Conservation (phyloP, 352 stramenopile genomes). For the Globisporangium nunn region DNA sequence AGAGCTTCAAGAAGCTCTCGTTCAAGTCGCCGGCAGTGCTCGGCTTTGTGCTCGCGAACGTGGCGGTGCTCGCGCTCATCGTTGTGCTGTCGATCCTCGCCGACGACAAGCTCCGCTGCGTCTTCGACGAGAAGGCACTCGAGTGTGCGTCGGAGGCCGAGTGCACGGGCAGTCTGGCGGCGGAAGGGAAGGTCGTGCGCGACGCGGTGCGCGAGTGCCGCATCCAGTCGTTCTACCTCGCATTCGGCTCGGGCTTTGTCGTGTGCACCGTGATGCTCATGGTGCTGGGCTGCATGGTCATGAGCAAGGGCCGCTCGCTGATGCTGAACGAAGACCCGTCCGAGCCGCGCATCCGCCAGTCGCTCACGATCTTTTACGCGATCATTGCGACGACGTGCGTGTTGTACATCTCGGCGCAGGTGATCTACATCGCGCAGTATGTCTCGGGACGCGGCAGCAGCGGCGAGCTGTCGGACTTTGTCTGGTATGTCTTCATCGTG, state of each 20-base stretch:
- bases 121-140: constrained; percentile 59
- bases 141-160: constrained; percentile 48
- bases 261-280: constrained; percentile 83
- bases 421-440: constrained; percentile 87
- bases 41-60: constrained; percentile 58
- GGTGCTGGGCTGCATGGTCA: constrained; percentile 82
- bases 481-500: constrained; percentile 87
- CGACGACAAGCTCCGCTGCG: constrained; percentile 56
- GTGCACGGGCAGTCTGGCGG: constrained; percentile 46
- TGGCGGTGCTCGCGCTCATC: constrained; percentile 59
- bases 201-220: constrained; percentile 59
- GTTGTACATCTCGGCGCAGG: constrained; percentile 79
- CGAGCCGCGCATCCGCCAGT: constrained; percentile 75
- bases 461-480: constrained; percentile 65
- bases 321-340: constrained; percentile 85
- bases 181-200: constrained; percentile 59
- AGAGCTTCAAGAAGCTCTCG: constrained; percentile 84
- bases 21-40: constrained; percentile 75
- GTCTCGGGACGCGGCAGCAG: constrained; percentile 44
- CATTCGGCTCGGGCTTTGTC: constrained; percentile 70
- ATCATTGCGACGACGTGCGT: constrained; percentile 86
- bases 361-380: constrained; percentile 83
- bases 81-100: constrained; percentile 44
- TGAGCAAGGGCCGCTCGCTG: constrained; percentile 71
- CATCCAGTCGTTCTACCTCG: constrained; percentile 80